Evolutionary conservation across 2,329 filamentous ascomycete genomes (phyloP), one percentile per base, ranked within the genome.

Genomic region (Thielaviopsis populi): DNA sequence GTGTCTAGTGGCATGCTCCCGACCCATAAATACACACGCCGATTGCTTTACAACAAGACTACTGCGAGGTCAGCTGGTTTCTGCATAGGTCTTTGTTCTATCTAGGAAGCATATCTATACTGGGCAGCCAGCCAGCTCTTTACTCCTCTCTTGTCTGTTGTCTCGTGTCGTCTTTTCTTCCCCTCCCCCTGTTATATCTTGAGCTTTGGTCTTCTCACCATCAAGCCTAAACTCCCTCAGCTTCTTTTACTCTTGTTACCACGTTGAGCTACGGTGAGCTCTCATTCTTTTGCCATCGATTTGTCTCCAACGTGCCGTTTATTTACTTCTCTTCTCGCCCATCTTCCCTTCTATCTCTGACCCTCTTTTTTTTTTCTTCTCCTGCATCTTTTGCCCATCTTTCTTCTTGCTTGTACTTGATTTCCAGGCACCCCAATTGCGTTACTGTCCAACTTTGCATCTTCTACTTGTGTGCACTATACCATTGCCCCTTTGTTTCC

Each of bases 11-110:
- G 46, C 24, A 15, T 50, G 46, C 46, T 50, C 46, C 46, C 24
- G 19, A 50, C 24, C 46, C 46, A 50, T 50, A 50, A 50, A 50
- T 50, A 50, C 8, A 48, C 46, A 24, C 33, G 24, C 46, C 24
- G 10, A 3, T 13, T 50, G 46, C 46, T 50, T 50, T 50, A 50
- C 19, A 50, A 10, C 19, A 50, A 50, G 19, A 50, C 24, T 50
- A 1, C 46, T 86, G 86, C 86, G 83, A 87, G 84, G 84, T 85
- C 86, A 89, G 86, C 86, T 81, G 85, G 86, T 78, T 82, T 82
- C 87, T 89, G 86, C 87, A 89, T 86, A 84, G 88, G 83, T 33
- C 46, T 66, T 50, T 15, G 46, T 50, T 50, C 19, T 50, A 24
- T 17, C 24, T 10, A 50, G 19, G 5, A 50, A 50, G 46, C 46